Conservation (phyloP, 352 stramenopile genomes). For the Phytophthora pseudosyringae region DNA sequence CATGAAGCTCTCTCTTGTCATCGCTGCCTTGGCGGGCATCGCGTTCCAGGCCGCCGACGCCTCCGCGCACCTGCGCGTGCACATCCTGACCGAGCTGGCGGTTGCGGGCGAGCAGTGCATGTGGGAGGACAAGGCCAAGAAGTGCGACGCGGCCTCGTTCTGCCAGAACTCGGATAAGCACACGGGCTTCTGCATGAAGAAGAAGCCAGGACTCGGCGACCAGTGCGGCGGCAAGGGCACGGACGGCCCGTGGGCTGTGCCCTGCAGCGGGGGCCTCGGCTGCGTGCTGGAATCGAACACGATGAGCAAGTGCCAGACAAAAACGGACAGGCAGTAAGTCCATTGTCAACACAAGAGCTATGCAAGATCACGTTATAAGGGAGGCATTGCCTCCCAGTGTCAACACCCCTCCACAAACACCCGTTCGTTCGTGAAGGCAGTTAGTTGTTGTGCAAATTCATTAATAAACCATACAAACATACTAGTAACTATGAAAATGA, state of each 20-base stretch:
- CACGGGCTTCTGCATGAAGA: slow-evolving; percentile 18
- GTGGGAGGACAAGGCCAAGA: slow-evolving; percentile 9
- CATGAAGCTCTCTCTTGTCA: slow-evolving; percentile 3
- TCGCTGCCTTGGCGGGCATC: background rate
- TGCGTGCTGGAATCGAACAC: no score
- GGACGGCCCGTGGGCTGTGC: slow-evolving; percentile 10
- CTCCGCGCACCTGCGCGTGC: background rate
- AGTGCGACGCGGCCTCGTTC: slow-evolving; percentile 8
- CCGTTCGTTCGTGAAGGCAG: no score
- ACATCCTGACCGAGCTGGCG: slow-evolving; percentile 1
- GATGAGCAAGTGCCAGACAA: no score
- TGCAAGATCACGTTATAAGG: no score
- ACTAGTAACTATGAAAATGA: no score
- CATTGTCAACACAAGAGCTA: no score
- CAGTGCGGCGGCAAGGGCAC: slow-evolving; percentile 16
- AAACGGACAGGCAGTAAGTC: no score
- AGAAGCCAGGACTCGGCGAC: slow-evolving; percentile 10
- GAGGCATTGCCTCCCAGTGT: no score
- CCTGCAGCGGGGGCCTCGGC: background rate
- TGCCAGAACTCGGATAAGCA: slow-evolving; percentile 7
- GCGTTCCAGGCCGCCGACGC: background rate
- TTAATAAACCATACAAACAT: no score
- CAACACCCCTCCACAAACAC: no score
- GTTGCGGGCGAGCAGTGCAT: background rate
- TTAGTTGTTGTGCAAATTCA: no score